A percentile compares a stretch with the other conserved stretches of the same genome.
Evolutionary conservation across 176 grass and related monocot genomes (phyloP).

Genomic region (Canna indica): DNA sequence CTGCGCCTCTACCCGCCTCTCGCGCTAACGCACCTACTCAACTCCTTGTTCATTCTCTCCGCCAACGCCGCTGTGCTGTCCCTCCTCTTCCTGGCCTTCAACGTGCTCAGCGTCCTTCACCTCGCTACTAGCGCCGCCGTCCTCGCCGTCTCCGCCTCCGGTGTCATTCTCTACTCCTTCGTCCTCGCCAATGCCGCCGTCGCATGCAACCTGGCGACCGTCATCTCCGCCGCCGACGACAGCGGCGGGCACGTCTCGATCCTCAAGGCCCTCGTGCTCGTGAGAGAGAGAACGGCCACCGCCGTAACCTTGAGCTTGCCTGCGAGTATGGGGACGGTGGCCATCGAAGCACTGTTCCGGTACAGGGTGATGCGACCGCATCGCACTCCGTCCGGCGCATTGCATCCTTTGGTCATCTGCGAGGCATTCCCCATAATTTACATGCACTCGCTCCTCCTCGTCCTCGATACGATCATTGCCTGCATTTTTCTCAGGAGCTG

Average conservation of each 20-base stretch:
- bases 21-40: constrained; percentile 44
- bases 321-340: constrained; percentile 49
- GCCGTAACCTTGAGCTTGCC: constrained; percentile 67
- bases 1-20: constrained; percentile 44
- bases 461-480: constrained; percentile 71
- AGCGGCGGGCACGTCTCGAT: constrained; percentile 38
- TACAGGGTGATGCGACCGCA: constrained; percentile 43
- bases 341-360: constrained; percentile 64
- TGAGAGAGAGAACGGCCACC: constrained; percentile 34
- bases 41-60: constrained; percentile 50
- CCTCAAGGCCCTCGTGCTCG: constrained; percentile 50
- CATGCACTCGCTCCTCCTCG: constrained; percentile 56
- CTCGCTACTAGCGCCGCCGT: constrained; percentile 23
- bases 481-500: constrained; percentile 63
- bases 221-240: constrained; percentile 54
- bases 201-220: constrained; percentile 68
- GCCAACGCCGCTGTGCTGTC: constrained; percentile 70
- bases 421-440: constrained; percentile 74
- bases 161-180: constrained; percentile 59
- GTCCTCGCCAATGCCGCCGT: constrained; percentile 50
- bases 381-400: constrained; percentile 8
- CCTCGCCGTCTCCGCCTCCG: constrained; percentile 53
- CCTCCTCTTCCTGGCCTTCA: constrained; percentile 66
- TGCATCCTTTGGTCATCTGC: constrained; percentile 35
- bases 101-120: constrained; percentile 35